Evolutionary conservation across 2,329 filamentous ascomycete species (phyloP).

Genomic region (Nothophoma quercina): DNA sequence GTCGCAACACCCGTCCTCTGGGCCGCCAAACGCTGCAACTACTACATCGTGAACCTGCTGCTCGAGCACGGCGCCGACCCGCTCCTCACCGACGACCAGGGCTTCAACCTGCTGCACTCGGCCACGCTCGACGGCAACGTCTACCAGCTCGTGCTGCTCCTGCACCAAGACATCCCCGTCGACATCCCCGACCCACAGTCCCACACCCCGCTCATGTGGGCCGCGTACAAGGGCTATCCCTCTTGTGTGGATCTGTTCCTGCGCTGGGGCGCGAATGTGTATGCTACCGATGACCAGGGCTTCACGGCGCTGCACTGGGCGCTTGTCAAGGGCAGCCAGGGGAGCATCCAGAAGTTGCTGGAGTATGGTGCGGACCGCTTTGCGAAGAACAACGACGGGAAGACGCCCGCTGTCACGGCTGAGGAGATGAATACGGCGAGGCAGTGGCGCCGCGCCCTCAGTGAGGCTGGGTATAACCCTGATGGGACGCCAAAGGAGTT

Average conservation of each 20-base stretch:
- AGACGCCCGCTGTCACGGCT: slow-evolving; percentile 86
- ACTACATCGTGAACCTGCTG: slow-evolving; percentile 93
- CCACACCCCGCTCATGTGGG: slow-evolving; percentile 98
- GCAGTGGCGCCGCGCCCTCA: slow-evolving; percentile 82
- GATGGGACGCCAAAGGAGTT: slow-evolving; percentile 78
- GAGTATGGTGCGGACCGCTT: slow-evolving; percentile 97
- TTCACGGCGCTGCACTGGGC: slow-evolving; percentile 98
- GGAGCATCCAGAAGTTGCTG: slow-evolving; percentile 90
- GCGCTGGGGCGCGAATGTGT: slow-evolving; percentile 93
- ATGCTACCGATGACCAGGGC: slow-evolving; percentile 87
- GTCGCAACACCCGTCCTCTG: slow-evolving; percentile 93
- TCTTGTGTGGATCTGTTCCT: slow-evolving; percentile 91
- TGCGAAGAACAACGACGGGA: slow-evolving; percentile 85
- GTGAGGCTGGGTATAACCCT: slow-evolving; percentile 83
- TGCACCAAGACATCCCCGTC: slow-evolving; percentile 95
- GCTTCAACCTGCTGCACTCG: slow-evolving; percentile 97
- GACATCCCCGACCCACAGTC: slow-evolving; percentile 89
- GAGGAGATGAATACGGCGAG: slow-evolving; percentile 86
- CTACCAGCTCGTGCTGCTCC: slow-evolving; percentile 83
- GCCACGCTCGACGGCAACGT: slow-evolving; percentile 97
- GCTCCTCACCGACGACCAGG: slow-evolving; percentile 89
- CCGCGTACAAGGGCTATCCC: slow-evolving; percentile 95
- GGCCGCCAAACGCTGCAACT: slow-evolving; percentile 95
- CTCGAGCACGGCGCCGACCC: slow-evolving; percentile 92
- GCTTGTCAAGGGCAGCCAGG: slow-evolving; percentile 87